A percentile compares a stretch with the other conserved stretches of the same genome.
Evolutionary conservation across 495 filamentous ascomycete species (phyloP).

Genomic region (Aspergillus nidulans): DNA sequence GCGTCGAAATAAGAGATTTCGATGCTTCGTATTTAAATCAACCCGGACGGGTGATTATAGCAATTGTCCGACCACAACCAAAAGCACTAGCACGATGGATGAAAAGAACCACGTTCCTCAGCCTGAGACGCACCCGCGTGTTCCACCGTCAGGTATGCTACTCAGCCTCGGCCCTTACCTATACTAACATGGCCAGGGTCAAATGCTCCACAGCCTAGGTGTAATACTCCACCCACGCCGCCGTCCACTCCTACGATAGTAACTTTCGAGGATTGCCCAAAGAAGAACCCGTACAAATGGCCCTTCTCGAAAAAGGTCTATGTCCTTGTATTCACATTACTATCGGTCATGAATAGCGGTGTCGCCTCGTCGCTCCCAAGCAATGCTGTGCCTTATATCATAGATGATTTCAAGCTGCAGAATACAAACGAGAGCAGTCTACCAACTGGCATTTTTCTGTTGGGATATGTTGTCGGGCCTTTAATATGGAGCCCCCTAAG

Average conservation of each 20-base stretch:
- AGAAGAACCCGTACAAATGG: constrained; percentile 11
- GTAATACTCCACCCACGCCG: not conserved
- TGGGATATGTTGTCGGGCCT: constrained; percentile 66
- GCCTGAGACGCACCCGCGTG: too few species aligned
- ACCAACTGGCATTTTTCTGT: constrained; percentile 69
- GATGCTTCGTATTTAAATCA: constrained; percentile 2
- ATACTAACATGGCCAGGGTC: not conserved
- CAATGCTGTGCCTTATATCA: constrained; percentile 53
- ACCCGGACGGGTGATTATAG: too few species aligned
- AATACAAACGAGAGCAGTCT: constrained; percentile 51
- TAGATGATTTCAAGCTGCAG: constrained; percentile 35
- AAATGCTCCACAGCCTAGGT: not conserved
- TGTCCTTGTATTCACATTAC: constrained; percentile 52
- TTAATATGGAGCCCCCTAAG: constrained; percentile 65
- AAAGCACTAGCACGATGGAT: too few species aligned
- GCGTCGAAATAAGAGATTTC: not conserved
- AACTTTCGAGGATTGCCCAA: constrained; percentile 6
- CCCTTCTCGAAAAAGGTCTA: constrained; percentile 49
- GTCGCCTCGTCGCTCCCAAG: constrained; percentile 65
- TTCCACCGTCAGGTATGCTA: constrained; percentile 4
- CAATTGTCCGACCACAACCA: too few species aligned
- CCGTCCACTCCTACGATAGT: not conserved
- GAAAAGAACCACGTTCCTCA: too few species aligned
- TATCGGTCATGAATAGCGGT: constrained; percentile 67
- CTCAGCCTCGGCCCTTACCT: too few species aligned